Evolutionary conservation across 2,329 filamentous ascomycete genomes (phyloP).

Genomic region (Calonectria honghensis): DNA sequence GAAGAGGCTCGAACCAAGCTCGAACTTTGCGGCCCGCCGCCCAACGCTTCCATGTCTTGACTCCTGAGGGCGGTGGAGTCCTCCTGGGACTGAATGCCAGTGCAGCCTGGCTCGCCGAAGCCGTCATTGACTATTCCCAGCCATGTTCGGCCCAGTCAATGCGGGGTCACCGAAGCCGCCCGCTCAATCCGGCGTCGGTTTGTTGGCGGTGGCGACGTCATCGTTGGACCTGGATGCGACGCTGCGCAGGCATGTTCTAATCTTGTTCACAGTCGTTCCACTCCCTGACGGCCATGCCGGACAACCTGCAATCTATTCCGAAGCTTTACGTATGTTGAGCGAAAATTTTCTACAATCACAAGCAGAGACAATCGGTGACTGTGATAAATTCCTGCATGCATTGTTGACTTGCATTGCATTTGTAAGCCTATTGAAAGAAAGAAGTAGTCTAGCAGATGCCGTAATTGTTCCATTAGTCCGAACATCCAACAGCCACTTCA

Average conservation of each 20-base stretch:
- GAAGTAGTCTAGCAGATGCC: neutral
- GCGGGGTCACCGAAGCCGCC: slow-evolving; percentile 49
- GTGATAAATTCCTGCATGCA: neutral
- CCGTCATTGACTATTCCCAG: slow-evolving; percentile 38
- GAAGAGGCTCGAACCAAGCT: slow-evolving; percentile 30
- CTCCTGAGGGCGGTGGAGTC: slow-evolving; percentile 23
- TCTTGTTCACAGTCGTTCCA: slow-evolving; percentile 16
- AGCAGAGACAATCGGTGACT: too few species aligned
- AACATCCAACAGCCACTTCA: neutral
- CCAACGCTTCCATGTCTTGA: slow-evolving; percentile 32
- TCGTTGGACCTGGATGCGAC: slow-evolving; percentile 41
- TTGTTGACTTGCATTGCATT: neutral
- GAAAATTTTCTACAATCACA: neutral
- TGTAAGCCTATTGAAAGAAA: neutral
- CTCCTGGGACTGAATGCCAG: slow-evolving; percentile 33
- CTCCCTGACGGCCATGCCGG: neutral
- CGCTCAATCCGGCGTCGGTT: slow-evolving; percentile 43
- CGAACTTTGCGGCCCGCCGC: neutral
- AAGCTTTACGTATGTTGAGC: slow-evolving; percentile 7
- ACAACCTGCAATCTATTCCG: neutral
- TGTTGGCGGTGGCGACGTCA: slow-evolving; percentile 51
- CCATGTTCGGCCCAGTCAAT: slow-evolving; percentile 26
- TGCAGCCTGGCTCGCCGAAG: slow-evolving; percentile 44
- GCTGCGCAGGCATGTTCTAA: slow-evolving; percentile 17
- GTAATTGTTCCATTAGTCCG: neutral